Base-by-base conservation (phyloP, 805 yeast species). In the Yarrowia sp. region DNA sequence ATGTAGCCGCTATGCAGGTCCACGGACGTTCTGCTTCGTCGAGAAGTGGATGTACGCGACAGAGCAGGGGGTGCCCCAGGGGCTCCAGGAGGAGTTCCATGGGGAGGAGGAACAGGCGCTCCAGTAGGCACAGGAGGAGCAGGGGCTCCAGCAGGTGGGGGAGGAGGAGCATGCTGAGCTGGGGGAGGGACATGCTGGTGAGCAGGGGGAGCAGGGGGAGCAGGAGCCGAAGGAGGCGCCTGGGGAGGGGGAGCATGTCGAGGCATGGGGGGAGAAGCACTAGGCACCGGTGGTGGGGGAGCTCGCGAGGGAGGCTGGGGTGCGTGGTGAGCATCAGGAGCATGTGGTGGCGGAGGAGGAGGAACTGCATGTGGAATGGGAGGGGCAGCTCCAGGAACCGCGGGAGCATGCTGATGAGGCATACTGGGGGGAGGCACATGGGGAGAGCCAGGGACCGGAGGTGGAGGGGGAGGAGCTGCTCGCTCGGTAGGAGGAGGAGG, bases 11-110 rank as follows among this genome's bases (percentile, higher is more conserved):
- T 48, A 8, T 22, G 42, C 35, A 52, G 50, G 16, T 65, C 68
- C 14, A 65, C 35, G 7, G 68, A 50, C 11, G 59, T 32, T 42
- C 68, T 15, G 52, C 46, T 48, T 49, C 56, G 52, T 36, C 67
- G 55, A 22, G 67, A 48, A 10, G 56, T 49, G 11, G 45, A 38
- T 22, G 67, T 38, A 12, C 56, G 67, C 45, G 67, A 48, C 40
- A 48, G 35, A 53, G 67, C 5, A 71, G 67, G 56, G 15, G 53
- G 41, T 5, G 43, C 48, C 3, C 48, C 64, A 40, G 71, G 58
- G 15, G 80, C 67, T 8, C 73, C 66, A n/a, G 76, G 73, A 7
- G 78, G 71, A 15, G 75, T 67, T 58, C 75, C 73, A 4, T 75
- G 73, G 1, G 74, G 69, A 35, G 74, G 74, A 11, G 73, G 73